A percentile compares a stretch with the other conserved stretches of the same genome.
phyloP scores from a whole-genome alignment of 2,329 filamentous ascomycete genomes.

The Phialemoniopsis sp. region DNA sequence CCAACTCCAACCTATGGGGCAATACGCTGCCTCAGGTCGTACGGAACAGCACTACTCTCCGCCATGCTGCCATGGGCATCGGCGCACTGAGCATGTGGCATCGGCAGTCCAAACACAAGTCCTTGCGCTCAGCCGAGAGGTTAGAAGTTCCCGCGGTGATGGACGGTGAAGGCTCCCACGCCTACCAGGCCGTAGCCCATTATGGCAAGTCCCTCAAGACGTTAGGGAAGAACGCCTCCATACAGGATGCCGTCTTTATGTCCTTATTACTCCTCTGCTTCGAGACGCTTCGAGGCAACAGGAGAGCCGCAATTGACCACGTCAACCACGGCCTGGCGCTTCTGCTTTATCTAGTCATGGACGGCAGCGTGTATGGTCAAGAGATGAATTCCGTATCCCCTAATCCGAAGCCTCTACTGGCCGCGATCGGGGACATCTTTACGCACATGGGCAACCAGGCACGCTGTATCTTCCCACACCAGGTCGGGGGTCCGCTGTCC shows the following conservation, averaged over 20 bases:
- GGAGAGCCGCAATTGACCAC: conserved; percentile 25
- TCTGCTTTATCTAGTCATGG: conserved; percentile 22
- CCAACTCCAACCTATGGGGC: conserved; percentile 28
- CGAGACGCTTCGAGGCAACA: conserved; percentile 29
- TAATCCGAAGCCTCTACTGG: conserved; percentile 17
- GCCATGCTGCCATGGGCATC: conserved; percentile 30
- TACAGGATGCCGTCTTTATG: conserved; percentile 25
- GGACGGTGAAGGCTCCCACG: conserved; percentile 14
- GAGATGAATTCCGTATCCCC: conserved; percentile 12
- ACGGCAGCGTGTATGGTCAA: conserved; percentile 8
- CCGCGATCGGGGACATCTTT: conserved; percentile 16
- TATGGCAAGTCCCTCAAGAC: conserved; percentile 27
- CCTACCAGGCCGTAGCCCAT: conserved; percentile 25
- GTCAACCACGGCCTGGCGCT: conserved; percentile 29
- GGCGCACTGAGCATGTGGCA: conserved; percentile 19
- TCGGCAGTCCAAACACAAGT: conserved; percentile 1
- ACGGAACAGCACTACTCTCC: conserved; percentile 24
- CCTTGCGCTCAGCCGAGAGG: too few species aligned
- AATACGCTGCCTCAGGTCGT: conserved; percentile 26
- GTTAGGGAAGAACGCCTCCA: conserved; percentile 16
- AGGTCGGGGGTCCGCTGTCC: conserved; percentile 11
- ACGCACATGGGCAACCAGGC: conserved; percentile 13
- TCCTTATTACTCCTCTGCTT: conserved; percentile 32
- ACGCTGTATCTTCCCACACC: conserved; percentile 14
- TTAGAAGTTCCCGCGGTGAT: conserved; percentile 3